Base-by-base conservation (phyloP, 768 basidiomycete species). In the Phaeotremella fagi region DNA sequence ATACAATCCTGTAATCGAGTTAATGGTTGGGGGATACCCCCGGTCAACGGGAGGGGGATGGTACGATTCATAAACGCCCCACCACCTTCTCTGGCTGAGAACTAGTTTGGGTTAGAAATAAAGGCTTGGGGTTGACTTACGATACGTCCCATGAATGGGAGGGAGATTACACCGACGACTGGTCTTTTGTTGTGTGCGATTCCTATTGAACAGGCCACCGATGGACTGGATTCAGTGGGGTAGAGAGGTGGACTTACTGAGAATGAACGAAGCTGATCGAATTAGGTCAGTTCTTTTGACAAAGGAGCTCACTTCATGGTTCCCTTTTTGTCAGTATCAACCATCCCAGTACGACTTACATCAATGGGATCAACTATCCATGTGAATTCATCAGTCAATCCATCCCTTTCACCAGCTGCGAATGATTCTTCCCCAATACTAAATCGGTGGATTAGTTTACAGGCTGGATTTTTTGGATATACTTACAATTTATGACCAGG, bases 371-470 rank as follows among this genome's bases (percentile, higher is more conserved):
- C 92, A 38, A 94, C 87, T 63, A 92, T 94, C 77, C 87, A 98
- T 0, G 92, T 97, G 2, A 88, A 90, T 25, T 84, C 83, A 61
- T 94, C 87, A 2, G 87, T 88, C 55, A 92, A 72, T 2, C 82
- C 79, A 6, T 53, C 45, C 80, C 45, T 78, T 74, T 72, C 69
- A n/a, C 88, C 88, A 3, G 85, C 80, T 7, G 88, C 83, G 61
- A 85, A 89, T 1, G 86, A 86, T 75, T 97, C 92, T 71, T 98
- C 92, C 50, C 92, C 92, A 54, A 97, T 87, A 75, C 88, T 90
- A 54, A 22, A 38, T 22, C n/a, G n/a, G n/a, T n/a, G n/a, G n/a
- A n/a, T n/a, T n/a, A n/a, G 37, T 51, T 20, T 38, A 18, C 48
- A 47, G 52, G 31, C 50, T 28, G 9, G 23, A 20, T 45, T 33